Conservation (phyloP, 2,329 filamentous ascomycete species). For the Lecanosticta acicola region DNA sequence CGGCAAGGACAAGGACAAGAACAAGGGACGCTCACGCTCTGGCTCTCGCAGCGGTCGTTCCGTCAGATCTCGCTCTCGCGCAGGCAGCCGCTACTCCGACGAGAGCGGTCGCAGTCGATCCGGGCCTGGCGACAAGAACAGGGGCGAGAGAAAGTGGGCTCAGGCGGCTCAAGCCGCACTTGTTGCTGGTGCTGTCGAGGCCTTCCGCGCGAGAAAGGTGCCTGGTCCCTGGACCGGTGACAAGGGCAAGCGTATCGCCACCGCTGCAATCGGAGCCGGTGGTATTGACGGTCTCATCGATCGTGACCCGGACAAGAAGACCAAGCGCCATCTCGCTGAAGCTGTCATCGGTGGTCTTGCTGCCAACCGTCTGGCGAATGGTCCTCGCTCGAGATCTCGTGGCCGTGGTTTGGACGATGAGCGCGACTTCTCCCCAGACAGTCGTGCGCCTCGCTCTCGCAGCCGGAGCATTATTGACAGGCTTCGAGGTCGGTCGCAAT, state of each 20-base stretch:
- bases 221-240: slow-evolving; percentile 84
- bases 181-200: slow-evolving; percentile 83
- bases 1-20: slow-evolving; percentile 41
- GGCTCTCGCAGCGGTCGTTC: slow-evolving; percentile 46
- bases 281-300: slow-evolving; percentile 74
- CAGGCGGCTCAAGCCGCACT: slow-evolving; percentile 89
- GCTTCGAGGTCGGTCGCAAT: slow-evolving; percentile 47
- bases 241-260: slow-evolving; percentile 86
- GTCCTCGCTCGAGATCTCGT: slow-evolving; percentile 63
- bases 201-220: slow-evolving; percentile 83
- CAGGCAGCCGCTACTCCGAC: slow-evolving; percentile 45
- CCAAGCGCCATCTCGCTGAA: slow-evolving; percentile 75
- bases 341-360: slow-evolving; percentile 84
- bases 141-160: slow-evolving; percentile 58
- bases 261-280: slow-evolving; percentile 77
- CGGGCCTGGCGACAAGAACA: slow-evolving; percentile 48
- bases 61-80: slow-evolving; percentile 42
- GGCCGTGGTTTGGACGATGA: slow-evolving; percentile 22
- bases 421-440: slow-evolving; percentile 37
- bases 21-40: slow-evolving; percentile 58
- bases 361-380: slow-evolving; percentile 79
- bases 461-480: slow-evolving; percentile 54
- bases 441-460: slow-evolving; percentile 51
- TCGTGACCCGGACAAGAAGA: slow-evolving; percentile 63
- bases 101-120: slow-evolving; percentile 47